phyloP scores from a whole-genome alignment of 371 early-diverging fungal genomes.

The Apophysomyces elegans region DNA sequence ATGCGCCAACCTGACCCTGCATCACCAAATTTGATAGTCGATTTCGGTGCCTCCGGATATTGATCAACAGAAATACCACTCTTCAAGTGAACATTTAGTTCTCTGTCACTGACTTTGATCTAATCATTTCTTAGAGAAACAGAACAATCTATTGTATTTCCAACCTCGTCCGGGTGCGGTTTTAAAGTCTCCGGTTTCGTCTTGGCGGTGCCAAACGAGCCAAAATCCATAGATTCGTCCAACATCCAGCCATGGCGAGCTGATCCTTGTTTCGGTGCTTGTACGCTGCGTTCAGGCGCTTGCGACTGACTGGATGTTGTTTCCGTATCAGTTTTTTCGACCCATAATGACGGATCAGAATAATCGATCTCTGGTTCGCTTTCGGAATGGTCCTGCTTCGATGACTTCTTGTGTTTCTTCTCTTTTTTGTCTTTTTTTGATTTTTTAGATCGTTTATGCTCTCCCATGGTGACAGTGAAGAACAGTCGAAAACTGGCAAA shows the following conservation, averaged over 20 bases:
- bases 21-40: slow-evolving; percentile 63
- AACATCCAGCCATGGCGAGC: slow-evolving; percentile 55
- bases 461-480: slow-evolving; percentile 34
- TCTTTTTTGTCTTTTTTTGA: slow-evolving; percentile 38
- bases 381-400: slow-evolving; percentile 14
- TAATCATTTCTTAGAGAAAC: slow-evolving; percentile 18
- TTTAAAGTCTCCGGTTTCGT: slow-evolving; percentile 36
- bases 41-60: slow-evolving; percentile 45
- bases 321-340: slow-evolving; percentile 31
- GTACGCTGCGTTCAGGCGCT: neutral
- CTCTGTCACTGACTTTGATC: slow-evolving; percentile 55
- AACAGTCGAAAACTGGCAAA: neutral
- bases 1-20: slow-evolving; percentile 83
- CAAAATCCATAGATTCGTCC: slow-evolving; percentile 47
- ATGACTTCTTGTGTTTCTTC: slow-evolving; percentile 41
- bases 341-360: slow-evolving; percentile 54
- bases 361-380: slow-evolving; percentile 45
- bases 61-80: slow-evolving; percentile 52
- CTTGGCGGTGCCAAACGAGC: slow-evolving; percentile 35
- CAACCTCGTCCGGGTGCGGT: slow-evolving; percentile 47
- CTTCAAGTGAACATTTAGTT: slow-evolving; percentile 56
- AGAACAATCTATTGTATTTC: neutral
- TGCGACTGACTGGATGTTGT: slow-evolving; percentile 20
- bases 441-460: slow-evolving; percentile 42
- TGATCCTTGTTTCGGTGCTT: slow-evolving; percentile 13